A percentile compares a stretch with the other conserved stretches of the same genome.
Conservation (phyloP, 2,329 filamentous ascomycete genomes). For the Sclerotinia spermophila region DNA sequence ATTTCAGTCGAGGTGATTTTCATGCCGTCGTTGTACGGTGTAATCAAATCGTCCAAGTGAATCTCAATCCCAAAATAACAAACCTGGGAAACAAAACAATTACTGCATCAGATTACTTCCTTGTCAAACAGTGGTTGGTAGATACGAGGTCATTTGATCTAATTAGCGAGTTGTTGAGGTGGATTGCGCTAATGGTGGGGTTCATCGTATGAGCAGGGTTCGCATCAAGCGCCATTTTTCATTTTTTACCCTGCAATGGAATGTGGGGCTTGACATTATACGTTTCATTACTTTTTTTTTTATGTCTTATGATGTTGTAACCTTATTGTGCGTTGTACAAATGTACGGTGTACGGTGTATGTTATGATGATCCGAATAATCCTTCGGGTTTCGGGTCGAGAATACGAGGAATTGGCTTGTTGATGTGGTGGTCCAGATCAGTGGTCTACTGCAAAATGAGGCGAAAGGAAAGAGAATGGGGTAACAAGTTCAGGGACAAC, state of each 20-base stretch:
- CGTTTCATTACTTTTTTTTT: background rate
- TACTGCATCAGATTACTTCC: background rate
- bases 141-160: background rate
- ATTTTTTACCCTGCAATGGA: background rate
- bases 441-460: background rate
- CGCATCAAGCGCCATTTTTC: background rate
- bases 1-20: background rate
- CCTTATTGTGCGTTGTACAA: constrained; percentile 2
- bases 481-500: background rate
- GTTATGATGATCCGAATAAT: background rate
- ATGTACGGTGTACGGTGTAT: too few species aligned
- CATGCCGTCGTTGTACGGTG: background rate
- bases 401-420: background rate
- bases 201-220: background rate
- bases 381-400: background rate
- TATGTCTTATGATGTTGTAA: background rate
- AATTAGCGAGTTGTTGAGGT: background rate
- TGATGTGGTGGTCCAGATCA: background rate
- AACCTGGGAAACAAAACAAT: background rate
- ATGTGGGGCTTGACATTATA: background rate
- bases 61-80: background rate
- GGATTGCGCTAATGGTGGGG: background rate
- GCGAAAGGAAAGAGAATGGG: background rate
- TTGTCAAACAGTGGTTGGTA: background rate
- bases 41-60: too few species aligned